Evolutionary conservation across 768 basidiomycete genomes (phyloP), one percentile per base, ranked within the genome.

Genomic region (Pleurotus citrinopileatus): DNA sequence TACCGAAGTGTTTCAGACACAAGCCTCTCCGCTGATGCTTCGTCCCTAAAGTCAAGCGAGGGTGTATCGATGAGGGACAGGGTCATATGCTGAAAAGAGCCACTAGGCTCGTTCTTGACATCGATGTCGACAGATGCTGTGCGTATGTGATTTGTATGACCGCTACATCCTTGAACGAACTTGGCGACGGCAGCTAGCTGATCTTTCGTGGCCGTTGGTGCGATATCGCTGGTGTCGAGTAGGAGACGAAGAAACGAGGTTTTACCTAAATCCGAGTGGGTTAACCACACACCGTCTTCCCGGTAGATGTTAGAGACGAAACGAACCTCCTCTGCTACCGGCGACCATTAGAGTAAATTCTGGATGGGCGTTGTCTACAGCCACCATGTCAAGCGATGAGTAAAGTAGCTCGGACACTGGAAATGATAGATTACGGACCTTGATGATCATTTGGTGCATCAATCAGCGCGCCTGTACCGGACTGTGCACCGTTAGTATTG

Each of bases 171-270:
- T 64, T 89, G 88, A 15, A 89, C 85, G 70, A 92, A 91, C 71
- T 86, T 87, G 60, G 89, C 89, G 66, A 90, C 83, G 64, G 83
- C 84, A 50, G 82, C 80, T 60, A 89, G 82, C 75, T 93, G 89
- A 64, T 89, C 89, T 64, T 83, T 84, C 44, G 81, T 75, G 52
- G 83, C 80, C 19, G 74, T 66, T 36, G 78, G 72, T 12, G 88
- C 80, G 63, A 92, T 75, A 65, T 80, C 74, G 74, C 80, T 80
- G 59, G 91, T 90, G 75, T 91, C 89, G 68, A 92, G 81, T 59
- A 94, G 78, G 63, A 92, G 87, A 54, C 89, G 83, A 65, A 92
- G 85, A 65, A 94, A 89, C 57, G 89, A 86, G 20, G 90, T 91
- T 79, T 94, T 94, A 71, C 89, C 83, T 79, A 74, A 3, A 72